phyloP scores from a whole-genome alignment of 768 basidiomycete species.

The Lentinula sp. region DNA sequence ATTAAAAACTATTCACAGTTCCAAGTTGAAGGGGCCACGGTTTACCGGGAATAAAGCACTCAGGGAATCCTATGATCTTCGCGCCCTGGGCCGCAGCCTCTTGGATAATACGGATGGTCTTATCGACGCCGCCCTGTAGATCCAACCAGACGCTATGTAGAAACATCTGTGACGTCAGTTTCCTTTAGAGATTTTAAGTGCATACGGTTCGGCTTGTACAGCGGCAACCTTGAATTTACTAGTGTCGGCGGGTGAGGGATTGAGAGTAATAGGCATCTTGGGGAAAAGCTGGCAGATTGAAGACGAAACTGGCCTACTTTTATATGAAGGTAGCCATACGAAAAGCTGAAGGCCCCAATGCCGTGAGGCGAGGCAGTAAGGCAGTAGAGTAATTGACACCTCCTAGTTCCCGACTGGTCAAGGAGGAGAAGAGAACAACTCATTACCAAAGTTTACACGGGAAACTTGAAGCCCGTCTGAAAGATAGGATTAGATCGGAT shows the following conservation, averaged over 20 bases:
- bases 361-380: not conserved
- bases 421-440: not conserved
- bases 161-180: not conserved
- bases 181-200: not conserved
- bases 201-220: conserved; percentile 22
- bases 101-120: conserved; percentile 20
- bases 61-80: conserved; percentile 24
- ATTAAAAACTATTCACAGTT: not conserved
- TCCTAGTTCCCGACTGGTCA: not conserved
- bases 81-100: conserved; percentile 21
- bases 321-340: not conserved
- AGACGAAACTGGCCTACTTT: not conserved
- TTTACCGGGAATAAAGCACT: conserved; percentile 22
- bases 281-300: not conserved
- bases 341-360: not conserved
- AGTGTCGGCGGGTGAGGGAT: conserved; percentile 18
- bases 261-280: conserved; percentile 16
- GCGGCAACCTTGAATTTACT: conserved; percentile 21
- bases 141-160: conserved; percentile 18
- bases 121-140: conserved; percentile 22
- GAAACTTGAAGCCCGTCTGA: not conserved
- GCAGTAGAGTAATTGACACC: not conserved
- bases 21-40: not conserved
- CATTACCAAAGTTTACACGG: not conserved
- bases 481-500: not conserved